phyloP scores from a whole-genome alignment of 116 monocot species.

The Zostera marina region DNA sequence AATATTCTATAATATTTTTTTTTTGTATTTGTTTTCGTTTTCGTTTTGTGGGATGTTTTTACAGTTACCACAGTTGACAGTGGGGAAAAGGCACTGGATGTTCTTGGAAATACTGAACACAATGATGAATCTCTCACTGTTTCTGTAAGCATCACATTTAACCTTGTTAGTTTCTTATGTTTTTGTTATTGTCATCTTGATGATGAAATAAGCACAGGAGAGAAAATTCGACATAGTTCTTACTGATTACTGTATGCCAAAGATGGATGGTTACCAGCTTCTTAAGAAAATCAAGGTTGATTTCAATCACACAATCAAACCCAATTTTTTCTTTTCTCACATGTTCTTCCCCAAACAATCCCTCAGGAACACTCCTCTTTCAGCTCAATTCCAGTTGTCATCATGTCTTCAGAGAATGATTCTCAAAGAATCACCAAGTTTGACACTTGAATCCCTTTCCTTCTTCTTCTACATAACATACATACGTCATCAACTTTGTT shows the following conservation, averaged over 20 bases:
- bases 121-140: constrained; percentile 11
- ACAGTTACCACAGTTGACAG: constrained; percentile 44
- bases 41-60: not conserved
- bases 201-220: constrained; percentile 20
- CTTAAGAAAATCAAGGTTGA: constrained; percentile 64
- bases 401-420: constrained; percentile 88
- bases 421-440: constrained; percentile 76
- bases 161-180: no score
- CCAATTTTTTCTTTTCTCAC: no score
- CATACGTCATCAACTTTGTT: not conserved
- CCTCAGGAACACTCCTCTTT: constrained; percentile 2
- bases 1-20: not conserved
- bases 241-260: constrained; percentile 89
- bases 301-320: no score
- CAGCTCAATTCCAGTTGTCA: constrained; percentile 50
- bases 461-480: not conserved
- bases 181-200: no score
- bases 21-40: not conserved
- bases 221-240: constrained; percentile 68
- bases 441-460: not conserved
- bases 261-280: constrained; percentile 79
- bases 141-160: not conserved
- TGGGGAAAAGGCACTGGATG: constrained; percentile 47
- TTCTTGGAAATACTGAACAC: constrained; percentile 31
- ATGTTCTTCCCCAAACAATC: not conserved